Percentiles rank a stretch among this genome's conserved stretches.
These are phyloP conservation scores for Marasmius tenuissimus DNA, from an alignment of 1,284 basidiomycete species.

Conservation along the genomic window DNA sequence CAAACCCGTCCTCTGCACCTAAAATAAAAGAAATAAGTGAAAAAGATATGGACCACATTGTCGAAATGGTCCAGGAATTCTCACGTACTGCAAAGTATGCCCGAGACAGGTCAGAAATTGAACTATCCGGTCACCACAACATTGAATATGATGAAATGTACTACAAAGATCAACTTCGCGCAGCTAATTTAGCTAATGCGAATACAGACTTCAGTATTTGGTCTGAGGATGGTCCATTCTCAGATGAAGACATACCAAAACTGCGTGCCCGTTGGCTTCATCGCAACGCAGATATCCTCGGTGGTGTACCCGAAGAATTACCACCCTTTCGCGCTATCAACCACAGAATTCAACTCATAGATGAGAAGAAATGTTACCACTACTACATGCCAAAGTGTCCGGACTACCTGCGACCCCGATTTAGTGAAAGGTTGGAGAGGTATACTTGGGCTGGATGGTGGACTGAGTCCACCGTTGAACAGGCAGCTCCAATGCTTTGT, in stretches of 20 bases:
- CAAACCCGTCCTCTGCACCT: background rate
- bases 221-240: constrained; percentile 1
- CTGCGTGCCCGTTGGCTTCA: constrained; percentile 20
- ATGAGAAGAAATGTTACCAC: constrained; percentile 22
- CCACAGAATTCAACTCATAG: constrained; percentile 29
- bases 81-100: background rate
- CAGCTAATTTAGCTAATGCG: background rate
- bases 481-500: constrained; percentile 27
- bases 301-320: constrained; percentile 18
- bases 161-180: background rate
- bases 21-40: background rate
- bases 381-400: constrained; percentile 26
- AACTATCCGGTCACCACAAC: background rate
- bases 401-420: background rate
- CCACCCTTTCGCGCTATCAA: constrained; percentile 28
- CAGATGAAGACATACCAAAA: constrained; percentile 14
- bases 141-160: background rate
- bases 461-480: background rate
- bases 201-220: background rate
- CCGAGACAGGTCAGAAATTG: background rate
- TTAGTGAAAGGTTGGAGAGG: constrained; percentile 20
- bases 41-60: background rate
- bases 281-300: constrained; percentile 20
- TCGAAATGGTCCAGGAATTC: constrained; percentile 6
- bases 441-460: constrained; percentile 23